phyloP scores from a whole-genome alignment of 2,329 filamentous ascomycete genomes.

The Tolypocladium endophyticum region DNA sequence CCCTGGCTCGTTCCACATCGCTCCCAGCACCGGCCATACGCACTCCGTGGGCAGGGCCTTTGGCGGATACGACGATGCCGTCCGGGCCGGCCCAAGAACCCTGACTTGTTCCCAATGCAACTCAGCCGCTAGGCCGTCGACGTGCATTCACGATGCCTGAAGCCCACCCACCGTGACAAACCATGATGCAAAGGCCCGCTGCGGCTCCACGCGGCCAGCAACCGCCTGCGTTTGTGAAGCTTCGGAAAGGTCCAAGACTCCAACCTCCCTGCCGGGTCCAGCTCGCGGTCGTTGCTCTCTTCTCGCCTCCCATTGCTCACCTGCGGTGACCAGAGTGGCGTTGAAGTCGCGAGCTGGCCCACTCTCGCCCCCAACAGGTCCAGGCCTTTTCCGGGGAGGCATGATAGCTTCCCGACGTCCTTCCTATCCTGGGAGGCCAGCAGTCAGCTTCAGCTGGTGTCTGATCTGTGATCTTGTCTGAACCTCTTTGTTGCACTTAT shows the following conservation, averaged over 20 bases:
- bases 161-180: not conserved
- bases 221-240: not conserved
- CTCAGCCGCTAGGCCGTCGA: not conserved
- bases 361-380: not conserved
- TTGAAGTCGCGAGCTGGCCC: not conserved
- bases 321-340: not conserved
- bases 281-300: not conserved
- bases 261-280: not conserved
- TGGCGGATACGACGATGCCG: not conserved
- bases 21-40: not conserved
- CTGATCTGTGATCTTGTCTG: not conserved
- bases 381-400: not conserved
- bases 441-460: not conserved
- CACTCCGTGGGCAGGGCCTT: not conserved
- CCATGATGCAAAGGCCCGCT: not conserved
- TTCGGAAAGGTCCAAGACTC: not conserved
- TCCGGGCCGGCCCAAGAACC: not conserved
- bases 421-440: not conserved
- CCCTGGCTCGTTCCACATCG: not conserved
- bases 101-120: not conserved
- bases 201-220: not conserved
- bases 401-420: not conserved
- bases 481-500: not conserved
- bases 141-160: not conserved
- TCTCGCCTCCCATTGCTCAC: not conserved